These are phyloP conservation scores for Chaetomidium leptoderma DNA, from an alignment of 495 filamentous ascomycete species.

Conservation along the genomic window DNA sequence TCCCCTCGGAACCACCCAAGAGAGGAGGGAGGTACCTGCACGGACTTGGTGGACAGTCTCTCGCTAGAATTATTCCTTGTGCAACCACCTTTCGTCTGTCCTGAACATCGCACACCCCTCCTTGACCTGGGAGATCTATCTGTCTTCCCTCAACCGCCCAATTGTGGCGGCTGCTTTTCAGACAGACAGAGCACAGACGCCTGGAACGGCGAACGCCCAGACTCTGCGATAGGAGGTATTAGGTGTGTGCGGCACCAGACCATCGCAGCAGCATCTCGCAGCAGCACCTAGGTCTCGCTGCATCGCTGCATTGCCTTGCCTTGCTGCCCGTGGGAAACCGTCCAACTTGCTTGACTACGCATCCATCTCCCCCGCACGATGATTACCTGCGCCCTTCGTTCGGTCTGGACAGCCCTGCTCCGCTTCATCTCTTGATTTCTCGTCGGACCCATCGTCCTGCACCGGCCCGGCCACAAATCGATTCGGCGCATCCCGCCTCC, in stretches of 20 bases:
- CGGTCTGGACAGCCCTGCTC: constrained; percentile 45
- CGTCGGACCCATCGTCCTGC: constrained; percentile 7
- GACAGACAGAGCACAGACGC: constrained; percentile 18
- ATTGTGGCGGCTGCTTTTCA: constrained; percentile 22
- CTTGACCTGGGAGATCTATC: constrained; percentile 11
- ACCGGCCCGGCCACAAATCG: neutral
- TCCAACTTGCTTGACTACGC: neutral
- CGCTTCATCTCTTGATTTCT: constrained; percentile 47
- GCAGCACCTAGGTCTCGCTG: neutral
- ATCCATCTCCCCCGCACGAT: constrained; percentile 35
- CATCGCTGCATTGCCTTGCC: neutral
- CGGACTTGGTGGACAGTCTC: constrained; percentile 5
- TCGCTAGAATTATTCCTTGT: constrained; percentile 23
- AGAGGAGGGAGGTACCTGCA: constrained; percentile 14
- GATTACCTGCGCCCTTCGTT: constrained; percentile 47
- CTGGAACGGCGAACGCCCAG: constrained; percentile 16
- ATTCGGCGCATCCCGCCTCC: constrained; percentile 5
- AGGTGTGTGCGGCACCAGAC: constrained; percentile 13
- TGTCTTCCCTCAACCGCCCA: constrained; percentile 21
- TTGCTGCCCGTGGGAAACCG: neutral
- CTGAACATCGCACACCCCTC: constrained; percentile 23
- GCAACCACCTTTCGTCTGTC: constrained; percentile 25
- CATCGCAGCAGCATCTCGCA: constrained; percentile 4
- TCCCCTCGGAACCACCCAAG: constrained; percentile 13
- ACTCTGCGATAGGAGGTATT: neutral